Evolutionary conservation across 495 filamentous ascomycete species (phyloP).

Genomic region (Aspergillus leporis): DNA sequence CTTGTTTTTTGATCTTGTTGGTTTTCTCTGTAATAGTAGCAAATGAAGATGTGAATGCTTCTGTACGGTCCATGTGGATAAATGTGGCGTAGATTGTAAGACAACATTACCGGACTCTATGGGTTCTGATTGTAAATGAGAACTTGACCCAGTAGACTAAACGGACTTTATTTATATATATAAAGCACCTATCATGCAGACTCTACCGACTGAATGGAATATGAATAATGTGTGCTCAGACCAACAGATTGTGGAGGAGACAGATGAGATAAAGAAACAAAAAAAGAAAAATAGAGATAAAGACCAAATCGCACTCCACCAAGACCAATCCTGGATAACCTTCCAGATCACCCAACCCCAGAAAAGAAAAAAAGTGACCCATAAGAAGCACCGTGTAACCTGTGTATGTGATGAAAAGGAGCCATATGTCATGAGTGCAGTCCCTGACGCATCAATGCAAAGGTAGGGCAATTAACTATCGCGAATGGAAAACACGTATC

Average conservation of each 20-base stretch:
- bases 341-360: conserved; percentile 12
- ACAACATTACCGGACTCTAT: background rate
- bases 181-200: conserved; percentile 1
- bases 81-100: background rate
- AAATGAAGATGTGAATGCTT: background rate
- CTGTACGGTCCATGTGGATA: background rate
- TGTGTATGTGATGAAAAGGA: conserved; percentile 2
- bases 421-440: conserved; percentile 7
- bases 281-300: background rate
- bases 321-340: conserved; percentile 5
- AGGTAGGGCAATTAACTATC: conserved; percentile 11
- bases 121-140: background rate
- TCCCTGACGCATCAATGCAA: conserved; percentile 14
- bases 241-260: conserved; percentile 4
- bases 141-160: background rate
- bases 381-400: background rate
- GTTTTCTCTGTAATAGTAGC: background rate
- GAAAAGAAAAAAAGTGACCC: conserved; percentile 3
- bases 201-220: background rate
- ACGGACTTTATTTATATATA: background rate
- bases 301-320: conserved; percentile 6
- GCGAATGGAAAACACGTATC: conserved; percentile 18
- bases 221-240: background rate
- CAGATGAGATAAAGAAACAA: conserved; percentile 3
- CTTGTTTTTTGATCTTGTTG: background rate